These are phyloP conservation scores for Jatropha podagrica DNA, from an alignment of 441 rosid species.

Conservation along the genomic window DNA sequence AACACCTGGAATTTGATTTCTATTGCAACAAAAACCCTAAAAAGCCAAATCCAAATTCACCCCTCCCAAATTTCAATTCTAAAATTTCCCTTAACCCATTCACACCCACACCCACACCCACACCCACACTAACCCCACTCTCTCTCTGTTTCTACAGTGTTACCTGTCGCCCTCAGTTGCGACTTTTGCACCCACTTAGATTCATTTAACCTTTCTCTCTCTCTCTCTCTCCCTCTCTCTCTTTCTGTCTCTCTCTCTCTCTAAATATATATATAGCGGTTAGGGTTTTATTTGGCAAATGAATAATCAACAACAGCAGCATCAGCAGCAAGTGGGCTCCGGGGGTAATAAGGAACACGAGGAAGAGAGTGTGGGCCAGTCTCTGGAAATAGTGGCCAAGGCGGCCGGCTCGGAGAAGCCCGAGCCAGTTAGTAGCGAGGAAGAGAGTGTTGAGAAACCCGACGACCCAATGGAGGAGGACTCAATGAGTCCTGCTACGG, in stretches of 20 bases:
- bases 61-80: neutral
- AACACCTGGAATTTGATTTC: constrained; percentile 19
- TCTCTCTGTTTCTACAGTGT: constrained; percentile 51
- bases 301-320: constrained; percentile 33
- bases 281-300: constrained; percentile 50
- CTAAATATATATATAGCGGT: constrained; percentile 25
- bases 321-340: constrained; percentile 30
- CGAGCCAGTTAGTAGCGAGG: constrained; percentile 27
- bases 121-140: constrained; percentile 52
- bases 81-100: constrained; percentile 2
- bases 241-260: neutral
- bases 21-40: constrained; percentile 10
- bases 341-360: constrained; percentile 34
- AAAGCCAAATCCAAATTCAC: constrained; percentile 20
- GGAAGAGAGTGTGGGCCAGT: constrained; percentile 32
- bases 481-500: constrained; percentile 72
- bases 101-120: no score
- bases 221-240: constrained; percentile 15
- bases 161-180: constrained; percentile 93
- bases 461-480: constrained; percentile 86
- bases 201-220: constrained; percentile 15
- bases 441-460: constrained; percentile 37
- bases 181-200: constrained; percentile 71
- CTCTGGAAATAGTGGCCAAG: constrained; percentile 26
- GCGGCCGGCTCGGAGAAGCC: constrained; percentile 21